These are phyloP conservation scores for Ilyonectria destructans DNA, from an alignment of 2,329 filamentous ascomycete species.

Conservation along the genomic window DNA sequence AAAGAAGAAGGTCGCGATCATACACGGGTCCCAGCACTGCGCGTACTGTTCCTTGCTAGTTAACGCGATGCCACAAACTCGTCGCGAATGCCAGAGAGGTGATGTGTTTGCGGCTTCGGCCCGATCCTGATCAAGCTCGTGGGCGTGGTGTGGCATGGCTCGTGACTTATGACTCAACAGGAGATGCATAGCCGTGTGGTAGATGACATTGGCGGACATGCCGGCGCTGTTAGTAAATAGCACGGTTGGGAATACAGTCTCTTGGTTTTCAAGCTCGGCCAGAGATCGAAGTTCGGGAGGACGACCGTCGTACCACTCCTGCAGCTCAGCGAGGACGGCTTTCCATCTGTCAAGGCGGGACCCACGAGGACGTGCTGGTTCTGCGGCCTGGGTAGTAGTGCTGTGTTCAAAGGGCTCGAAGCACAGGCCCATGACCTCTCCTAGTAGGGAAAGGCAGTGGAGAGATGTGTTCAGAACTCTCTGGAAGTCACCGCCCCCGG, in stretches of 20 bases:
- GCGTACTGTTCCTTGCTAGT: constrained; percentile 1
- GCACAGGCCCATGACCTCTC: neutral
- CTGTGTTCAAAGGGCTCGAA: neutral
- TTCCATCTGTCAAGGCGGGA: neutral
- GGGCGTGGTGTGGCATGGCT: neutral
- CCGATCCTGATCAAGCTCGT: neutral
- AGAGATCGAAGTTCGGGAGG: neutral
- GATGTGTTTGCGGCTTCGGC: neutral
- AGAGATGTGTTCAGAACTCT: neutral
- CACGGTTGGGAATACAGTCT: neutral
- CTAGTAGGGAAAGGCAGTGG: neutral
- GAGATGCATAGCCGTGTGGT: neutral
- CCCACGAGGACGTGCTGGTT: neutral
- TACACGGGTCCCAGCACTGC: constrained; percentile 21
- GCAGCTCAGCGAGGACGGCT: neutral
- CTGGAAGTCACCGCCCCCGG: neutral
- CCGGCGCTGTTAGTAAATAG: neutral
- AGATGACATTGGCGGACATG: neutral
- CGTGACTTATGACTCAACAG: neutral
- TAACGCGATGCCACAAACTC: constrained; percentile 8
- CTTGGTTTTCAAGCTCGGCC: neutral
- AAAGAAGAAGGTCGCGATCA: constrained; percentile 14
- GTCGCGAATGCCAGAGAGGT: neutral
- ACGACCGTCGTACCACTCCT: neutral
- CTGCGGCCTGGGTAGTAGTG: neutral